These are phyloP conservation scores for Tuber brumale DNA, from an alignment of 495 filamentous ascomycete genomes.

Conservation along the genomic window DNA sequence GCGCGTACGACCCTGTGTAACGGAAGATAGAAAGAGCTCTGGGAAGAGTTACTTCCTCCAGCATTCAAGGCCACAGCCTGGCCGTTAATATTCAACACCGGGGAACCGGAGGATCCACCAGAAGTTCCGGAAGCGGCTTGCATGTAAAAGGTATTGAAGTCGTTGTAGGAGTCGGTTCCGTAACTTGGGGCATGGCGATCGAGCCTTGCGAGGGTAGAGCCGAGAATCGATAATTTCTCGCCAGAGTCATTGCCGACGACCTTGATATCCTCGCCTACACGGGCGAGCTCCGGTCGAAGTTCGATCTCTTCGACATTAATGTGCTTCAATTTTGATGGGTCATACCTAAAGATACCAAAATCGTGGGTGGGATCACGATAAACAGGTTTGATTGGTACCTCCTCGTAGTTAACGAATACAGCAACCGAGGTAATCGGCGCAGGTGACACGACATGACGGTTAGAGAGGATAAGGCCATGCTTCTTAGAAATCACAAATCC, in stretches of 20 bases:
- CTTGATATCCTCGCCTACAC: conserved; percentile 42
- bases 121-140: conserved; percentile 42
- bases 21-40: conserved; percentile 42
- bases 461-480: conserved; percentile 41
- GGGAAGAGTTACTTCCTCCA: conserved; percentile 42
- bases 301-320: conserved; percentile 42
- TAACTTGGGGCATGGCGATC: conserved; percentile 41
- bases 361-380: conserved; percentile 42
- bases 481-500: conserved; percentile 42
- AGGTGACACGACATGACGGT: conserved; percentile 41
- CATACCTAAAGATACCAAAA: conserved; percentile 42
- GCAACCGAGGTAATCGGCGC: conserved; percentile 42
- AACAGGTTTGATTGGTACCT: conserved; percentile 40
- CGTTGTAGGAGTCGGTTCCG: conserved; percentile 41
- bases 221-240: conserved; percentile 42
- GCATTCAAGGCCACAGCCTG: conserved; percentile 41
- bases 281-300: conserved; percentile 38
- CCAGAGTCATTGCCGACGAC: conserved; percentile 42
- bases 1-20: conserved; percentile 40
- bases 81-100: conserved; percentile 40
- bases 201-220: conserved; percentile 40
- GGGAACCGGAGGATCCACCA: conserved; percentile 41
- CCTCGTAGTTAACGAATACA: conserved; percentile 42
- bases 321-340: conserved; percentile 40
- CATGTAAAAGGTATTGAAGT: conserved; percentile 44